Evolutionary conservation across 192 early-diverging fungal genomes (phyloP), one percentile per base, ranked within the genome.

Genomic region (Gryganskiella cystojenkinii): DNA sequence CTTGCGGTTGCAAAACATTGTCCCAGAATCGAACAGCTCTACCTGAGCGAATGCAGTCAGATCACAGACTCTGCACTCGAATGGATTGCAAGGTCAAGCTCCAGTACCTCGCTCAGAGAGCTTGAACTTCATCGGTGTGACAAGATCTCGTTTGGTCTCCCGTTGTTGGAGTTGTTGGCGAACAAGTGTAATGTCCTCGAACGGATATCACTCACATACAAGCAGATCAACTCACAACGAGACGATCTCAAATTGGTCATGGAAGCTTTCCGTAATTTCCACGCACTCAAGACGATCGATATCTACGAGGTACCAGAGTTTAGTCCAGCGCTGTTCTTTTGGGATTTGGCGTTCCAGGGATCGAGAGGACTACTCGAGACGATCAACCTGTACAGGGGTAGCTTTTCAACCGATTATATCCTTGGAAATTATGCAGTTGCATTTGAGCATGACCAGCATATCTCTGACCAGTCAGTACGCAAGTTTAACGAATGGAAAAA

Each of bases 11-110:
- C 85, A 2, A 75, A 72, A 10, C 53, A 81, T 30, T 87, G 85
- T 59, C 83, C 70, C 3, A 34, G 52, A 2, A 64, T 87, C 7
- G 69, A 84, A 45, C 72, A 83, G 35, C 61, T 87, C 22, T 84
- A 74, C 64, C 63, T 87, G 27, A 61, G 76, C 9, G 83, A 84
- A 24, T 87, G 85, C 54, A 72, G 73, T 6, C 66, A 80, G 3
- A 65, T 87, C 15, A 79, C 76, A 11, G 85, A 87, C 24, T 15
- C 56, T 6, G 82, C 85, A 2, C 37, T 87, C 4, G 62, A 64
- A 19, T 70, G 71, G 31, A 81, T 87, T 17, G 83, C 83, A 0
- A 35, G 67, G 4, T 55, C 73, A 3, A 65, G 80, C 44, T 84
- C 83, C 0, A 69, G 61, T 27, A 4, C 15, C 5, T 64, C 61